Evolutionary conservation across 257 asterid genomes (phyloP).

Genomic region (Leonotis leonurus): DNA sequence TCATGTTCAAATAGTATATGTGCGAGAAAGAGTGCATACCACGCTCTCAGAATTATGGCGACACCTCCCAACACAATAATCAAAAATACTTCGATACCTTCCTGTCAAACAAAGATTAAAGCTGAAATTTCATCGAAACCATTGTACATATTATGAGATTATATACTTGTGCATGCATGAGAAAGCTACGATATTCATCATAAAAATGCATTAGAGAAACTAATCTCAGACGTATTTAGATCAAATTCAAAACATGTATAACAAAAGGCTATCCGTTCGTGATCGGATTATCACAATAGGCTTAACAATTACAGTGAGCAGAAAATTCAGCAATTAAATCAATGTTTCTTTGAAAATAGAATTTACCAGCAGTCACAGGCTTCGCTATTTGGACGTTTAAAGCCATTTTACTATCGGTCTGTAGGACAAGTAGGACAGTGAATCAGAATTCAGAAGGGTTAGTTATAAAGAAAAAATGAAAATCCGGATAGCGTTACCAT

Average conservation of each 20-base stretch:
- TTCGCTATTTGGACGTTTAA: slow-evolving; percentile 61
- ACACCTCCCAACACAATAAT: slow-evolving; percentile 84
- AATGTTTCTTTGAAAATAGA: background rate
- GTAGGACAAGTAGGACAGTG: slow-evolving; percentile 17
- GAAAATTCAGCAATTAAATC: slow-evolving; percentile 3
- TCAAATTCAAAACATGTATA: background rate
- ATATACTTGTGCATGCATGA: slow-evolving; percentile 4
- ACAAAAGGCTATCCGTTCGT: background rate
- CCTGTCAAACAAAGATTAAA: slow-evolving; percentile 45
- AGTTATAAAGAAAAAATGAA: background rate
- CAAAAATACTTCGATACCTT: slow-evolving; percentile 49
- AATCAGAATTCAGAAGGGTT: slow-evolving; percentile 7
- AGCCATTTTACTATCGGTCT: slow-evolving; percentile 50
- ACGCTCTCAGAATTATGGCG: slow-evolving; percentile 94
- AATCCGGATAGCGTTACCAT: slow-evolving; percentile 35
- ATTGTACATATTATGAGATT: background rate
- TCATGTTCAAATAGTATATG: background rate
- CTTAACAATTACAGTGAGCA: background rate
- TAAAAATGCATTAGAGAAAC: slow-evolving; percentile 2
- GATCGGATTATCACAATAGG: background rate
- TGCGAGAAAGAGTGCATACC: slow-evolving; percentile 38
- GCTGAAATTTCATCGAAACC: background rate
- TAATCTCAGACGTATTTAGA: background rate
- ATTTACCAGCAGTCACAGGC: slow-evolving; percentile 70
- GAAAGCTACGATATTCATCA: background rate